Evolutionary conservation across 2,329 filamentous ascomycete genomes (phyloP).

Genomic region (Fusarium decemcellulare): DNA sequence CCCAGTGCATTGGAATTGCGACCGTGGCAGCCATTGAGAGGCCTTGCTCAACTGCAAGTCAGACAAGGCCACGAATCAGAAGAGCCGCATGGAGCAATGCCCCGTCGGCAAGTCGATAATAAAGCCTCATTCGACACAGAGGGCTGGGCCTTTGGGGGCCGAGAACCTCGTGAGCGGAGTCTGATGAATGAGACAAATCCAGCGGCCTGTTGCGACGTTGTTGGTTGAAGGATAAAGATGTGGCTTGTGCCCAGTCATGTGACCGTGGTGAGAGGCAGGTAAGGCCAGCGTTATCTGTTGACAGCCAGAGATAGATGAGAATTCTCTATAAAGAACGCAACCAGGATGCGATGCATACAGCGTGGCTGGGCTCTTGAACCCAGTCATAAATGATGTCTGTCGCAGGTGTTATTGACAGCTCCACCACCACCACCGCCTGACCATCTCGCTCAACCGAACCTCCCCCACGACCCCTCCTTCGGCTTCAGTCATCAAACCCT

Average conservation of each 20-base stretch:
- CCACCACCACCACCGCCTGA: not conserved
- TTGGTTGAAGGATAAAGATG: slow-evolving; percentile 1
- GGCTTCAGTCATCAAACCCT: too few species aligned
- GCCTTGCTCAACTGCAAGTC: slow-evolving; percentile 28
- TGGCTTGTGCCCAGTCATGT: slow-evolving; percentile 16
- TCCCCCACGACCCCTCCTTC: not conserved
- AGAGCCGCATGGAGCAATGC: slow-evolving; percentile 9
- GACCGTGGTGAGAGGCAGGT: not conserved
- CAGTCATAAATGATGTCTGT: not conserved
- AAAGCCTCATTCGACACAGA: slow-evolving; percentile 9
- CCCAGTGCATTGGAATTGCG: slow-evolving; percentile 41
- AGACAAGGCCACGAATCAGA: slow-evolving; percentile 46
- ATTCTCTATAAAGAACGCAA: not conserved
- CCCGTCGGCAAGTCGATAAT: slow-evolving; percentile 18
- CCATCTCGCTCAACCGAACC: not conserved
- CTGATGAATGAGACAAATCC: slow-evolving; percentile 3
- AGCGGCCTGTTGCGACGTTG: not conserved
- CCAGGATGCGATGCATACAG: not conserved
- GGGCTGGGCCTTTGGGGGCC: slow-evolving; percentile 39
- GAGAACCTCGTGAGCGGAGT: slow-evolving; percentile 32
- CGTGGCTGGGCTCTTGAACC: not conserved
- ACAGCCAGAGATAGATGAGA: not conserved
- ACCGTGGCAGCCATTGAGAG: slow-evolving; percentile 39
- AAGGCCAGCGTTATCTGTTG: not conserved
- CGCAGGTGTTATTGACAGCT: not conserved